Conservation (phyloP, 83 land plant genomes). For the Thuja plicata region DNA sequence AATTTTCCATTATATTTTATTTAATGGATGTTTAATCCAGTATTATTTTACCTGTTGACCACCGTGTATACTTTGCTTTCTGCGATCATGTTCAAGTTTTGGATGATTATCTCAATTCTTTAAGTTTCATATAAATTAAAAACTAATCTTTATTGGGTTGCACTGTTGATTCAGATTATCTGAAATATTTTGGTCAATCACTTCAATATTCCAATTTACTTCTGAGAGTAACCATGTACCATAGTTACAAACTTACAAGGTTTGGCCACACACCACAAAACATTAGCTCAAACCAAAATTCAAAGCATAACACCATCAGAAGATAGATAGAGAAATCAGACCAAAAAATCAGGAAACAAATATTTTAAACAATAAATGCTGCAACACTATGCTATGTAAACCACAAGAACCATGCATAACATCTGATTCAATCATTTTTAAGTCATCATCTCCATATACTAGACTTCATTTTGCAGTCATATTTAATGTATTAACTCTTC, state of each 20-base stretch:
- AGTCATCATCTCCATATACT: no score
- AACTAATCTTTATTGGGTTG: neutral
- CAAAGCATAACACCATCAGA: neutral
- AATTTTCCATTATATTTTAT: neutral
- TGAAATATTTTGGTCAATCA: neutral
- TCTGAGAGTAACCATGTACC: neutral
- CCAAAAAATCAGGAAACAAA: no score
- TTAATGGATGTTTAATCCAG: neutral
- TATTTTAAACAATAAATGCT: no score
- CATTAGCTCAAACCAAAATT: no score
- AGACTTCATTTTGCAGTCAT: no score
- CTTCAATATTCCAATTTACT: neutral
- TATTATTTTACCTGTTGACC: neutral
- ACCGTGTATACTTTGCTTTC: neutral
- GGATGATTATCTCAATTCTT: neutral
- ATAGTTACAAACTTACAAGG: neutral
- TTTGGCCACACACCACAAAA: neutral
- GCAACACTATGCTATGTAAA: no score
- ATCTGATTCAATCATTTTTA: no score
- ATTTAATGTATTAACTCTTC: no score
- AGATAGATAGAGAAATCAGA: no score
- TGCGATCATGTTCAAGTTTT: neutral
- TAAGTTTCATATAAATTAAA: neutral
- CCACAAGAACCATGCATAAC: no score
- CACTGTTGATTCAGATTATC: neutral